Percentiles rank a stretch among this genome's conserved stretches.
Evolutionary conservation across 495 filamentous ascomycete genomes (phyloP).

Genomic region (Podospora fimiseda): DNA sequence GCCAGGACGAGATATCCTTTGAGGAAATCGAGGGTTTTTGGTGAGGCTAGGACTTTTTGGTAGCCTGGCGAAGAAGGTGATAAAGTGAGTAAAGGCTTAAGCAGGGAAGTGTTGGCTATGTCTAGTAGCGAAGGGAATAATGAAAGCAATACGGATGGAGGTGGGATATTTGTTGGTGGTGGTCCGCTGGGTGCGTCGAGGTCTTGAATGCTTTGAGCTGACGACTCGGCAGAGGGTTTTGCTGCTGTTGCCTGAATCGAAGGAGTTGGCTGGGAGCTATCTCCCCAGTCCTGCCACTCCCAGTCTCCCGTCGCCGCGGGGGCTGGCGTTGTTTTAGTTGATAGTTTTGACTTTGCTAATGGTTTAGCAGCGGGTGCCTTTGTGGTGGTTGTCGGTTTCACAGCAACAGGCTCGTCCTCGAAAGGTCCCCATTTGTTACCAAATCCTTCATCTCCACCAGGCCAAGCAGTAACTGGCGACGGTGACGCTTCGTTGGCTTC

Average conservation of each 20-base stretch:
- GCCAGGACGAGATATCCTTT: slow-evolving; percentile 50
- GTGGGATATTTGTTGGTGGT: slow-evolving; percentile 83
- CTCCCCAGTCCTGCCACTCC: slow-evolving; percentile 38
- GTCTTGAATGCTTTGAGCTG: slow-evolving; percentile 3
- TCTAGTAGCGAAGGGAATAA: slow-evolving; percentile 63
- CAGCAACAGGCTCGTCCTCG: slow-evolving; percentile 34
- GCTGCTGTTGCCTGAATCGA: background rate
- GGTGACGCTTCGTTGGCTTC: slow-evolving; percentile 25
- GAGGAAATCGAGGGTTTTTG: slow-evolving; percentile 49
- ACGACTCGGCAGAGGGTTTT: slow-evolving; percentile 6
- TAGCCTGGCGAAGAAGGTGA: slow-evolving; percentile 40
- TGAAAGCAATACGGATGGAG: slow-evolving; percentile 74
- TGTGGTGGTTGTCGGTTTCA: slow-evolving; percentile 18
- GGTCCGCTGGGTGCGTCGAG: slow-evolving; percentile 16
- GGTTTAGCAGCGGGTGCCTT: slow-evolving; percentile 9
- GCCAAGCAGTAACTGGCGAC: slow-evolving; percentile 44
- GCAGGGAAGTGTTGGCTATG: slow-evolving; percentile 44
- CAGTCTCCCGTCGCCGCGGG: slow-evolving; percentile 21
- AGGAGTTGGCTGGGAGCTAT: too few relatives aligned
- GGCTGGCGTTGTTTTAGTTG: background rate
- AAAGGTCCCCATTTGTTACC: slow-evolving; percentile 58
- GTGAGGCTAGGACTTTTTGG: slow-evolving; percentile 51
- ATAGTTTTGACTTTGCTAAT: slow-evolving; percentile 1
- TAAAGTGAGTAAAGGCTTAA: slow-evolving; percentile 49
- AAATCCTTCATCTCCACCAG: slow-evolving; percentile 27